phyloP scores from a whole-genome alignment of 2,329 filamentous ascomycete species.

The Colletotrichum tabaci region DNA sequence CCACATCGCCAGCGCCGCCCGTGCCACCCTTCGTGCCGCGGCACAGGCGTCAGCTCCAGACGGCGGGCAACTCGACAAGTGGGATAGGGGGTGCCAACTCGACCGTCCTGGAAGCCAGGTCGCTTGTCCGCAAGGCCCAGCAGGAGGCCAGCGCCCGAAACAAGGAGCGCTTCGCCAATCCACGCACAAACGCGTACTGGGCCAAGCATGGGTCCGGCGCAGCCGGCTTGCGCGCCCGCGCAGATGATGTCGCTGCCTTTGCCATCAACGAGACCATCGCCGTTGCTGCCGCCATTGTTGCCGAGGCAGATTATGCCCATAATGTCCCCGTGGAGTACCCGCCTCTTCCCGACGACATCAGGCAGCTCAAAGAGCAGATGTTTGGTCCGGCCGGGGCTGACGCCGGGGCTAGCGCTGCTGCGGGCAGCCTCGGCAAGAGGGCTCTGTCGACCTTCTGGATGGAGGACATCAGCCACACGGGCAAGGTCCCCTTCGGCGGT shows the following conservation, averaged over 20 bases:
- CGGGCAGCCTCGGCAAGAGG: slow-evolving; percentile 3
- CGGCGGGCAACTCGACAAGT: too few relatives aligned
- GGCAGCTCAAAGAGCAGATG: slow-evolving; percentile 16
- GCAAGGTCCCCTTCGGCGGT: slow-evolving; percentile 19
- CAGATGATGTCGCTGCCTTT: slow-evolving; percentile 18
- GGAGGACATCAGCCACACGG: slow-evolving; percentile 20
- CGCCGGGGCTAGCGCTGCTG: not conserved
- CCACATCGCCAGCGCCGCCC: slow-evolving; percentile 16
- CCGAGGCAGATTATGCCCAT: slow-evolving; percentile 18
- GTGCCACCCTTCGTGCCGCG: slow-evolving; percentile 16
- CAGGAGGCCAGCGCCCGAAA: slow-evolving; percentile 21
- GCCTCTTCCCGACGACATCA: slow-evolving; percentile 12
- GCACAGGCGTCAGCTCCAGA: slow-evolving; percentile 6
- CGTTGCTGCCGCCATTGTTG: slow-evolving; percentile 27
- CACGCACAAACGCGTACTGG: slow-evolving; percentile 21
- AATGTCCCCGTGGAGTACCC: slow-evolving; percentile 10
- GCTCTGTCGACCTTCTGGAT: slow-evolving; percentile 14
- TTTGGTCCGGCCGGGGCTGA: slow-evolving; percentile 5
- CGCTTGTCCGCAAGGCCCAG: slow-evolving; percentile 20
- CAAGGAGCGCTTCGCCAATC: slow-evolving; percentile 28
- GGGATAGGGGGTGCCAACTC: not conserved
- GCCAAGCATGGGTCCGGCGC: not conserved
- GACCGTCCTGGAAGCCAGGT: slow-evolving; percentile 11
- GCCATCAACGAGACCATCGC: slow-evolving; percentile 25
- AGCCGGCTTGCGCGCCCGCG: slow-evolving; percentile 14